Percentiles rank a stretch among this genome's conserved stretches.
These are phyloP conservation scores for Aspergillus novofumigatus DNA, from an alignment of 2,329 filamentous ascomycete genomes.

Conservation along the genomic window DNA sequence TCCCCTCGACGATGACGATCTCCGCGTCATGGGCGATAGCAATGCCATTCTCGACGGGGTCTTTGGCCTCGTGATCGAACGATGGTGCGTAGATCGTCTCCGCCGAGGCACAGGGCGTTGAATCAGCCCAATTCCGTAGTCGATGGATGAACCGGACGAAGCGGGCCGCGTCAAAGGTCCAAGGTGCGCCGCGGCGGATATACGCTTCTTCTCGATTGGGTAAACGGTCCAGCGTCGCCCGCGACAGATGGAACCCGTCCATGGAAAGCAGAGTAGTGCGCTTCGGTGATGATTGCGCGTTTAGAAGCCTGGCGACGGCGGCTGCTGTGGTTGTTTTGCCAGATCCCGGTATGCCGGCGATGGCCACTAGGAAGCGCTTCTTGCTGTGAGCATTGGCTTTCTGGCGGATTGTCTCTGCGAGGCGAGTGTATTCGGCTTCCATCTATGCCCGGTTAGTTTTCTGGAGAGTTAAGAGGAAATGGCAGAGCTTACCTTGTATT, in stretches of 20 bases:
- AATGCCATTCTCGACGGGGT: constrained; percentile 28
- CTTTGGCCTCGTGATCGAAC: constrained; percentile 35
- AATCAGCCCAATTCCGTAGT: constrained; percentile 24
- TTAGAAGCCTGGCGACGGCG: constrained; percentile 24
- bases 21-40: constrained; percentile 19
- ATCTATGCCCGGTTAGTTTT: constrained; percentile 5
- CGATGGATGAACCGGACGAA: constrained; percentile 26
- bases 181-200: constrained; percentile 34
- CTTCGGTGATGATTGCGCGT: constrained; percentile 3
- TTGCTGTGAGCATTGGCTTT: constrained; percentile 14
- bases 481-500: background rate
- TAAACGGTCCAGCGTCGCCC: constrained; percentile 25
- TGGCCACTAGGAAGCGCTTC: constrained; percentile 21
- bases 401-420: constrained; percentile 16
- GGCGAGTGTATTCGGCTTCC: constrained; percentile 18
- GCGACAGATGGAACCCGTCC: constrained; percentile 37
- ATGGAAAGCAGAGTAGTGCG: constrained; percentile 28
- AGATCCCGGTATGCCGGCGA: constrained; percentile 32
- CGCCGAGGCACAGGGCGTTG: constrained; percentile 6
- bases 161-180: constrained; percentile 32
- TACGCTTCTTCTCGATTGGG: constrained; percentile 32
- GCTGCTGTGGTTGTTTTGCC: constrained; percentile 33
- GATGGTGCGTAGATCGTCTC: constrained; percentile 25
- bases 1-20: constrained; percentile 23
- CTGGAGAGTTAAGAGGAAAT: background rate